Conservation (phyloP, 805 yeast genomes). For the Scheffersomyces coipomensis region DNA sequence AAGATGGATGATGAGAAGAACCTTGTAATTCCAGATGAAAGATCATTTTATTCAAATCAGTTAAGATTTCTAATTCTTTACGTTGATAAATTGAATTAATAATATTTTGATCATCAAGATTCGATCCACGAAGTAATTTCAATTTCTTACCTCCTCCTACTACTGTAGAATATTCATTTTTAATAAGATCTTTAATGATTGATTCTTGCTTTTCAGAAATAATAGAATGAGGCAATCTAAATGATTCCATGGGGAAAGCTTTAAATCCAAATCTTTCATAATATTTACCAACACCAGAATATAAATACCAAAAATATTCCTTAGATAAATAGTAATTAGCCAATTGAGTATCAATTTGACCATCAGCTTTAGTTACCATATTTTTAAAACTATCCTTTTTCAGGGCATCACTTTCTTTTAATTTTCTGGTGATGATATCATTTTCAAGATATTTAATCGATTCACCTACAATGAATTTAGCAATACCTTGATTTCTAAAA, state of each 20-base stretch:
- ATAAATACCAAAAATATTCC: slow-evolving; percentile 46
- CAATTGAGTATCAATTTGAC: slow-evolving; percentile 25
- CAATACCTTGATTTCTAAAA: slow-evolving; percentile 29
- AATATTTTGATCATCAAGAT: slow-evolving; percentile 25
- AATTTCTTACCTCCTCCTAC: slow-evolving; percentile 25
- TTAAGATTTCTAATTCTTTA: slow-evolving; percentile 32
- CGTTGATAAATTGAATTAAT: slow-evolving; percentile 30
- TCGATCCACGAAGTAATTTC: slow-evolving; percentile 20
- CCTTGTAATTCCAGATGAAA: slow-evolving; percentile 33
- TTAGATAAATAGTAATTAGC: slow-evolving; percentile 33
- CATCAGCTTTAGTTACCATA: slow-evolving; percentile 26
- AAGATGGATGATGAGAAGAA: slow-evolving; percentile 25
- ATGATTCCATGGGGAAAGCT: slow-evolving; percentile 32
- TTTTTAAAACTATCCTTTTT: slow-evolving; percentile 28
- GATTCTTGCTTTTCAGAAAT: slow-evolving; percentile 14
- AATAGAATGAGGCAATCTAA: slow-evolving; percentile 23
- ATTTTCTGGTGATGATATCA: slow-evolving; percentile 22
- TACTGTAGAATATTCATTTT: background rate
- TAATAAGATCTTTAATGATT: slow-evolving; percentile 20
- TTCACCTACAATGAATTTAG: slow-evolving; percentile 18
- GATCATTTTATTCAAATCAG: slow-evolving; percentile 33
- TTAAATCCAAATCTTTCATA: slow-evolving; percentile 64
- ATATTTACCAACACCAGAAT: slow-evolving; percentile 72
- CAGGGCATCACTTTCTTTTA: slow-evolving; percentile 18
- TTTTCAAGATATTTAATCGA: slow-evolving; percentile 32